Base-by-base conservation (phyloP, 441 rosid genomes). In the Lepidium campestre region DNA sequence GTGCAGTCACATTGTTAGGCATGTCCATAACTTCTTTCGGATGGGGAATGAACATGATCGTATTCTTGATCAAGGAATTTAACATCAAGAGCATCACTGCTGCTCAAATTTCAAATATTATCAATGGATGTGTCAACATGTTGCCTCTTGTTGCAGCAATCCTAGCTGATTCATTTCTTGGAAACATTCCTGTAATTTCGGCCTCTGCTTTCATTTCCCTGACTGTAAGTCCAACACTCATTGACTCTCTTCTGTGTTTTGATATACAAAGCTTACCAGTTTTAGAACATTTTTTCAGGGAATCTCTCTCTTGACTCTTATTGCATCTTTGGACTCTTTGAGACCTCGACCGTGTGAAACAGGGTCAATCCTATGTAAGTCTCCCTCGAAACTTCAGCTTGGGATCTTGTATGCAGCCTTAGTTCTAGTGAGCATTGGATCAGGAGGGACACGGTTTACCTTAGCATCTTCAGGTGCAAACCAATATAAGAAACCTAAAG, bases 381-480 rank as follows among this genome's bases (percentile, higher is more conserved):
- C 64, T 0, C 83, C 86, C 4, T 80, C 86, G 1, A 75, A 59
- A 11, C 15, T 73, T 44, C 88, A 84, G 17, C 62, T 75, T 0
- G 71, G 74, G 1, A 8, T 78, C 41, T 75, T 84, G 34, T 88
- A 79, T 65, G 42, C 59, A 4, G 81, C 69, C 46, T 31, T 86
- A 39, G 65, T 76, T 54, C 36, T 82, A 17, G 77, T 71, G 5
- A 14, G 78, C 1, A 29, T 65, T 1, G 78, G 29, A 6, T 11
- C 59, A 34, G 29, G 11, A 9, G 85, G 85, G 9, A 53, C 79
- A 7, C 66, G 84, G 14, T 77, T 71, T 20, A 78, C 78, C 0
- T 18, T 75, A 8, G 78, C 83, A 31, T 56, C 89, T 0, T 58
- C 84, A 5, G 86, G 86, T 18, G 88, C 88, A 5, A 78, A 80